phyloP scores from a whole-genome alignment of 2,329 filamentous ascomycete species.

The Pestalotiopsis sp. region DNA sequence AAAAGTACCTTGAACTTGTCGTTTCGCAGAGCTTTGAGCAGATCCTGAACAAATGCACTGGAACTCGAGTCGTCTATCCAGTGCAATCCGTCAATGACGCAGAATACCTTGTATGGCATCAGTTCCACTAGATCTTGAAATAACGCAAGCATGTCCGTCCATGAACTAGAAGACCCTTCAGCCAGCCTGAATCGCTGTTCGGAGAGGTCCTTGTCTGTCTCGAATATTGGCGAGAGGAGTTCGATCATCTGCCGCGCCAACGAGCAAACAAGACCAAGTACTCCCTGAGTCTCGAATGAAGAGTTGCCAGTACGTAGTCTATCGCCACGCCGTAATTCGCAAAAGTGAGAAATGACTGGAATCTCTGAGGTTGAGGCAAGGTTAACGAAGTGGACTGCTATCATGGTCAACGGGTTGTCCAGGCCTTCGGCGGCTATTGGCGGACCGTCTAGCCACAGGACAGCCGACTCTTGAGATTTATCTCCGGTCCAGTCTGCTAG shows the following conservation, averaged over 20 bases:
- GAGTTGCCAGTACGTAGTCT: too few species aligned
- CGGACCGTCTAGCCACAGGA: too few species aligned
- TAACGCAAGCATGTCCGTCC: background rate
- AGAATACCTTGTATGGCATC: background rate
- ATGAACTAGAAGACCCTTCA: background rate
- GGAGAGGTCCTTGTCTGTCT: background rate
- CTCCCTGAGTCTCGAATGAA: too few species aligned
- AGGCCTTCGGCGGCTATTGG: too few species aligned
- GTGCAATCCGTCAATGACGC: background rate
- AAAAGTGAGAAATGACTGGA: too few species aligned
- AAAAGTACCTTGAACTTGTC: background rate
- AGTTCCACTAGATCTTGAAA: background rate
- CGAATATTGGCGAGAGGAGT: background rate
- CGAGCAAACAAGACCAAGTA: too few species aligned
- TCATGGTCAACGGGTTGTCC: too few species aligned
- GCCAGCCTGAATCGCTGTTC: background rate
- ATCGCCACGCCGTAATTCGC: too few species aligned
- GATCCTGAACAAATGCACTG: background rate
- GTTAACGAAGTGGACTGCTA: too few species aligned
- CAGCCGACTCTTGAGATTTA: too few species aligned
- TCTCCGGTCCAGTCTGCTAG: too few species aligned
- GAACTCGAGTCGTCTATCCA: background rate
- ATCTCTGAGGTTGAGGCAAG: too few species aligned
- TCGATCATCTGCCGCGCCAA: background rate
- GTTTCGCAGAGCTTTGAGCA: constrained; percentile 17